Percentiles rank a stretch among this genome's conserved stretches.
Conservation (phyloP, 2,329 filamentous ascomycete species). For the Cytospora leucostoma region DNA sequence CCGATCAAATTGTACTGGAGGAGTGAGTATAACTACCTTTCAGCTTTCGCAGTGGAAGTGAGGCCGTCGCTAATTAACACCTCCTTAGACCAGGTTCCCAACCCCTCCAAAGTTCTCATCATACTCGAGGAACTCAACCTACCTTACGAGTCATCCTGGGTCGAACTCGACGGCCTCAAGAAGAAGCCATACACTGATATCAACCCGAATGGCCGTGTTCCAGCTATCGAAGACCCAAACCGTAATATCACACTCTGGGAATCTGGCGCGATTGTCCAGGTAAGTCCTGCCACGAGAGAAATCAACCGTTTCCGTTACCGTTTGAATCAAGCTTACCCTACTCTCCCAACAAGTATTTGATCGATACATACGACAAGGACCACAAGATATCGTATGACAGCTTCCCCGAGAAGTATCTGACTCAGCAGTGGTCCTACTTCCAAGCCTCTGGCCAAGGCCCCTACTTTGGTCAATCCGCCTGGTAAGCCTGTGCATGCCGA, state of each 20-base stretch:
- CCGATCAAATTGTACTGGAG: slow-evolving; percentile 3
- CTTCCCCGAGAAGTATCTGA: slow-evolving; percentile 42
- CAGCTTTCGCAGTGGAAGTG: not conserved
- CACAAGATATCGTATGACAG: slow-evolving; percentile 42
- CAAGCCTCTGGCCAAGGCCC: slow-evolving; percentile 46
- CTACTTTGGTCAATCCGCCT: slow-evolving; percentile 44
- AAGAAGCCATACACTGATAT: slow-evolving; percentile 9
- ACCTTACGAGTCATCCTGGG: slow-evolving; percentile 33
- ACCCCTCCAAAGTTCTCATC: slow-evolving; percentile 38
- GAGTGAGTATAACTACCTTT: slow-evolving; percentile 3
- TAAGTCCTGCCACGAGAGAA: slow-evolving; percentile 1
- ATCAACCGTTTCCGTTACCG: slow-evolving; percentile 42
- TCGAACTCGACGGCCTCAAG: slow-evolving; percentile 27
- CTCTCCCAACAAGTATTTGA: slow-evolving; percentile 44
- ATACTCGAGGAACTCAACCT: slow-evolving; percentile 37
- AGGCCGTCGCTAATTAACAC: slow-evolving; percentile 1
- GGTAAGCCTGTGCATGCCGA: slow-evolving; percentile 42
- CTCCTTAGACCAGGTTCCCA: slow-evolving; percentile 29
- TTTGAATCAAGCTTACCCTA: slow-evolving; percentile 28
- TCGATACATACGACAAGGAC: slow-evolving; percentile 47
- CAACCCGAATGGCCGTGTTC: slow-evolving; percentile 24
- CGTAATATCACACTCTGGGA: slow-evolving; percentile 51
- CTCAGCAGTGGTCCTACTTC: slow-evolving; percentile 43
- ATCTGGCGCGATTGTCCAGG: slow-evolving; percentile 48
- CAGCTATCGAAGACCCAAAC: slow-evolving; percentile 40